phyloP scores from a whole-genome alignment of 345 rosid species.

The Microcos paniculata region DNA sequence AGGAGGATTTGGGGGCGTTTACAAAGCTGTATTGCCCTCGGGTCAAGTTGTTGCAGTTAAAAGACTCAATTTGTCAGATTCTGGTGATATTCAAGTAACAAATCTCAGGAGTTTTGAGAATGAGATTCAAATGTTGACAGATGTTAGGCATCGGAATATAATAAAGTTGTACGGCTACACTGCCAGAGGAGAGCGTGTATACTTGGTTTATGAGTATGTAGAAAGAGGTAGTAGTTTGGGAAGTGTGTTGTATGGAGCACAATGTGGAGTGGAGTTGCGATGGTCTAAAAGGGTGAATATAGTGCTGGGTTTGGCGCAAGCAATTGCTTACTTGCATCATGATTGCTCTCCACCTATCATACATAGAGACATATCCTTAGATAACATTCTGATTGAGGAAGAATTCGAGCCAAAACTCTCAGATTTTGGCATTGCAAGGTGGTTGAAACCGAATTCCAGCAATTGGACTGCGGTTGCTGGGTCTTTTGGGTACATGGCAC shows the following conservation, averaged over 20 bases:
- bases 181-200: conserved; percentile 36
- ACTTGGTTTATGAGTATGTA: conserved; percentile 56
- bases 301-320: conserved; percentile 67
- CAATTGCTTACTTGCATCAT: conserved; percentile 64
- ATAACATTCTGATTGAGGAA: conserved; percentile 52
- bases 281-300: conserved; percentile 50
- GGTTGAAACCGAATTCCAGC: conserved; percentile 39
- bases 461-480: conserved; percentile 65
- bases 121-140: conserved; percentile 54
- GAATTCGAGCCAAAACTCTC: conserved; percentile 56
- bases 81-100: conserved; percentile 30
- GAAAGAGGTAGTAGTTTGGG: conserved; percentile 55
- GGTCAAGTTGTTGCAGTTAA: conserved; percentile 60
- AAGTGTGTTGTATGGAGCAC: conserved; percentile 36
- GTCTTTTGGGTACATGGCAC: conserved; percentile 80
- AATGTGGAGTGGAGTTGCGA: conserved; percentile 34
- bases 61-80: conserved; percentile 39
- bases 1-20: conserved; percentile 66
- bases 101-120: conserved; percentile 49
- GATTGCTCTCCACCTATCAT: conserved; percentile 60
- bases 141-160: conserved; percentile 56
- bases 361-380: conserved; percentile 54
- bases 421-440: conserved; percentile 68
- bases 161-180: conserved; percentile 62
- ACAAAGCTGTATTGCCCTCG: conserved; percentile 42